Evolutionary conservation across 129 eudicot genomes (phyloP).

Genomic region (Centaurea solstitialis): DNA sequence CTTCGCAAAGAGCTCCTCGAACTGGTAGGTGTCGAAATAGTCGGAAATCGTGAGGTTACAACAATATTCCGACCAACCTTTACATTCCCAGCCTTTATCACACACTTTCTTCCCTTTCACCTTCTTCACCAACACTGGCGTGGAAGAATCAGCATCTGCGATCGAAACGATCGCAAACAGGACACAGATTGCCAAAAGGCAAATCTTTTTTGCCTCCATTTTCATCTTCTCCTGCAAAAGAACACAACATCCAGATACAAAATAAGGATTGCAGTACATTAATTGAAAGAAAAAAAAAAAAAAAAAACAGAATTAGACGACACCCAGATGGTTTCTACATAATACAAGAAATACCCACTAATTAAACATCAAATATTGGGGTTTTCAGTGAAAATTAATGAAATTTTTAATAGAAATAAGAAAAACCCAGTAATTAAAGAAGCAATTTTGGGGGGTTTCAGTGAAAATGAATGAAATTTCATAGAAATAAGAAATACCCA

Average conservation of each 20-base stretch:
- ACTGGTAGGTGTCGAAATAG: slow-evolving; percentile 74
- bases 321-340: neutral
- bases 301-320: neutral
- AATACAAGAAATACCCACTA: neutral
- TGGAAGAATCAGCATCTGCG: slow-evolving; percentile 37
- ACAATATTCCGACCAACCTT: slow-evolving; percentile 61
- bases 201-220: slow-evolving; percentile 22
- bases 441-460: neutral
- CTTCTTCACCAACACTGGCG: slow-evolving; percentile 57
- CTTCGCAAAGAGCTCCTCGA: slow-evolving; percentile 80
- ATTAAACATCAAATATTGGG: neutral
- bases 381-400: neutral
- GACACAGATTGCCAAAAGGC: slow-evolving; percentile 5
- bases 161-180: slow-evolving; percentile 23
- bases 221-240: slow-evolving; percentile 18
- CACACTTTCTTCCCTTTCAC: slow-evolving; percentile 78
- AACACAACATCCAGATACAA: neutral
- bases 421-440: neutral
- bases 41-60: slow-evolving; percentile 91
- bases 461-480: neutral
- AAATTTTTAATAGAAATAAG: slow-evolving; percentile 1
- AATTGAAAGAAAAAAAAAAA: neutral
- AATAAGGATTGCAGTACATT: neutral
- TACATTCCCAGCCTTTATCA: slow-evolving; percentile 85
- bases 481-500: neutral